A percentile compares a stretch with the other conserved stretches of the same genome.
Conservation (phyloP, 352 stramenopile genomes). For the Phytopythium mirpurense region DNA sequence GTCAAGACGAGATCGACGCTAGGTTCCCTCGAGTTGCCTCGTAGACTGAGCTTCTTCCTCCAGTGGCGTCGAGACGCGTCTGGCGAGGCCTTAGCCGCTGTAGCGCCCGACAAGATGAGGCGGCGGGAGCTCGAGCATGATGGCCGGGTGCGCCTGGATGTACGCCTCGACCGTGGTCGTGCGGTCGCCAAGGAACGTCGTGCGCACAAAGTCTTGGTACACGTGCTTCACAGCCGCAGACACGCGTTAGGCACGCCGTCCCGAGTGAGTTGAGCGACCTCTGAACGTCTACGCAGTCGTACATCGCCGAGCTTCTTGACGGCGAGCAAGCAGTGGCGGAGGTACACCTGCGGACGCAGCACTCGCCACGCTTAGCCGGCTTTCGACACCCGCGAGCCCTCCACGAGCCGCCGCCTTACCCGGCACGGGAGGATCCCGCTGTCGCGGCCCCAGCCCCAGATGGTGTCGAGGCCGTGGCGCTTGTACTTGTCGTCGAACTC, state of each 20-base stretch:
- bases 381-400: neutral
- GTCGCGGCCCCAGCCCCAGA: conserved; percentile 85
- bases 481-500: conserved; percentile 84
- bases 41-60: no score
- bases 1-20: neutral
- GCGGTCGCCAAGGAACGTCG: conserved; percentile 90
- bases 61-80: no score
- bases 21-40: neutral
- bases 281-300: no score
- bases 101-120: conserved; percentile 73
- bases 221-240: conserved; percentile 27
- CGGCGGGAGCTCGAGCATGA: conserved; percentile 82
- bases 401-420: conserved; percentile 16
- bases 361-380: neutral
- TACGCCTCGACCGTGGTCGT: conserved; percentile 85
- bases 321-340: conserved; percentile 91
- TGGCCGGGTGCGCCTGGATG: conserved; percentile 63
- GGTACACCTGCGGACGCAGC: conserved; percentile 55
- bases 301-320: conserved; percentile 74
- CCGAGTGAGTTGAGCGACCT: no score
- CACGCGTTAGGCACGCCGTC: neutral
- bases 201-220: conserved; percentile 80
- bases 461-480: conserved; percentile 80
- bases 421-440: conserved; percentile 87
- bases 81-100: conserved; percentile 31